These are phyloP conservation scores for Apophysomyces variabilis DNA, from an alignment of 371 early-diverging fungal genomes.

Conservation along the genomic window DNA sequence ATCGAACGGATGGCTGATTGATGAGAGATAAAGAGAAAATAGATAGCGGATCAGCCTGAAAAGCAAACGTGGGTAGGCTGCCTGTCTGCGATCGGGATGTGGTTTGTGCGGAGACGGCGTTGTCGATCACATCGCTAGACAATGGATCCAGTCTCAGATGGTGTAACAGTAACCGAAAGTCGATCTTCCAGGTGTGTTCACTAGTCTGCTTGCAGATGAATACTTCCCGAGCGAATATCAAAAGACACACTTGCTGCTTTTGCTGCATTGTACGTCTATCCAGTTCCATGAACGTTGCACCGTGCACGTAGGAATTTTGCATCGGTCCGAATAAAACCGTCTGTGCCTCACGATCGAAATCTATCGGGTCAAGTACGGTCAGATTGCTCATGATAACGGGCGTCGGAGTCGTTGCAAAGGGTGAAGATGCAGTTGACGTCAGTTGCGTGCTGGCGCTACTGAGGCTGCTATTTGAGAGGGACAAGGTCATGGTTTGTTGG, in stretches of 20 bases:
- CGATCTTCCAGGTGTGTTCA: slow-evolving; percentile 12
- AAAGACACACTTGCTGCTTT: slow-evolving; percentile 28
- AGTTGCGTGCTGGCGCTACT: slow-evolving; percentile 18
- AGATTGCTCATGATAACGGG: neutral
- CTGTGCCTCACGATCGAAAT: slow-evolving; percentile 36
- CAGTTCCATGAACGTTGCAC: slow-evolving; percentile 32
- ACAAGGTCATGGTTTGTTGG: slow-evolving; percentile 27
- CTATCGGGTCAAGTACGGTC: slow-evolving; percentile 4
- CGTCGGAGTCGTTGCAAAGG: neutral
- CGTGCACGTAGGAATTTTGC: slow-evolving; percentile 16
- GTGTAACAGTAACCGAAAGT: slow-evolving; percentile 15
- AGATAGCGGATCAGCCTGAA: neutral
- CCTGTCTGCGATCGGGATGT: slow-evolving; percentile 1
- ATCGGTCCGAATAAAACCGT: slow-evolving; percentile 16
- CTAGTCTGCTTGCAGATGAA: slow-evolving; percentile 10
- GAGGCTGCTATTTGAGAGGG: slow-evolving; percentile 43
- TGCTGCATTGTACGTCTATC: slow-evolving; percentile 18
- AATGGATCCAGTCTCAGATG: slow-evolving; percentile 15
- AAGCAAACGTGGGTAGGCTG: neutral
- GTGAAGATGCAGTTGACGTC: neutral
- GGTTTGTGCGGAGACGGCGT: neutral
- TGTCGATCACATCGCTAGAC: slow-evolving; percentile 1
- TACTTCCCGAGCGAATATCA: slow-evolving; percentile 19
- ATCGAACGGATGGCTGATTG: slow-evolving; percentile 4
- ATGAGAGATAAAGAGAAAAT: slow-evolving; percentile 11